Evolutionary conservation across 1,139 yeast species (phyloP).

Genomic region (Suhomyces coccinellae): DNA sequence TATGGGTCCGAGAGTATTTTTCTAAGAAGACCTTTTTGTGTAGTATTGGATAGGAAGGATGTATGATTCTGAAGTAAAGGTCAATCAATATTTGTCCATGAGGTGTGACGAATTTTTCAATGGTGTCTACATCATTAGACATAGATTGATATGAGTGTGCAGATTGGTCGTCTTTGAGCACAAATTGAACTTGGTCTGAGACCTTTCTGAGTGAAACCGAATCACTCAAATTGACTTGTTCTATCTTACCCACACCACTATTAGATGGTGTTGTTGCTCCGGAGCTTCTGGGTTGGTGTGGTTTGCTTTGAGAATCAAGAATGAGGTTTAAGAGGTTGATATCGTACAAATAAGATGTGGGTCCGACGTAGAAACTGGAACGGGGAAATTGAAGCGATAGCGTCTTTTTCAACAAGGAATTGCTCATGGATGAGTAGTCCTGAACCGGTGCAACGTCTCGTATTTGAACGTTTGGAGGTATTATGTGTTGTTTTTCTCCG

Average conservation of each 20-base stretch:
- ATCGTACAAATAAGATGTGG: constrained; percentile 68
- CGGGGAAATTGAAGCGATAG: constrained; percentile 65
- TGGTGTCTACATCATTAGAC: constrained; percentile 68
- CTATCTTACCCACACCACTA: constrained; percentile 40
- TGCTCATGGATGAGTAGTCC: constrained; percentile 54
- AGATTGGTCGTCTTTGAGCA: constrained; percentile 70
- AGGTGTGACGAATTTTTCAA: constrained; percentile 72
- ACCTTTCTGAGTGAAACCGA: constrained; percentile 66
- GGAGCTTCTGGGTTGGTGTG: constrained; percentile 4
- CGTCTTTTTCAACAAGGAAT: constrained; percentile 45
- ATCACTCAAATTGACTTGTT: constrained; percentile 62
- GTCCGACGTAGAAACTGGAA: constrained; percentile 74
- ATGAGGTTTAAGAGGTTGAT: constrained; percentile 55
- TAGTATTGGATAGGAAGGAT: constrained; percentile 74
- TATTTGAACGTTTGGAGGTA: constrained; percentile 54
- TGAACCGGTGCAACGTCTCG: constrained; percentile 56
- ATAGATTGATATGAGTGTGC: constrained; percentile 61
- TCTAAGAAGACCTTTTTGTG: constrained; percentile 77
- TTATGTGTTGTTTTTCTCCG: constrained; percentile 17
- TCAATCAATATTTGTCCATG: constrained; percentile 74
- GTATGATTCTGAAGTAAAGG: constrained; percentile 70
- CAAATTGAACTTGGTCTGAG: constrained; percentile 62
- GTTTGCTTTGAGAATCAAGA: constrained; percentile 40
- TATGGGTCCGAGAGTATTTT: constrained; percentile 71
- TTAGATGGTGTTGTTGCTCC: constrained; percentile 5